A percentile compares a stretch with the other conserved stretches of the same genome.
These are phyloP conservation scores for Acanthamoeba lenticulata DNA, from an alignment of 208 protist species.

Conservation along the genomic window DNA sequence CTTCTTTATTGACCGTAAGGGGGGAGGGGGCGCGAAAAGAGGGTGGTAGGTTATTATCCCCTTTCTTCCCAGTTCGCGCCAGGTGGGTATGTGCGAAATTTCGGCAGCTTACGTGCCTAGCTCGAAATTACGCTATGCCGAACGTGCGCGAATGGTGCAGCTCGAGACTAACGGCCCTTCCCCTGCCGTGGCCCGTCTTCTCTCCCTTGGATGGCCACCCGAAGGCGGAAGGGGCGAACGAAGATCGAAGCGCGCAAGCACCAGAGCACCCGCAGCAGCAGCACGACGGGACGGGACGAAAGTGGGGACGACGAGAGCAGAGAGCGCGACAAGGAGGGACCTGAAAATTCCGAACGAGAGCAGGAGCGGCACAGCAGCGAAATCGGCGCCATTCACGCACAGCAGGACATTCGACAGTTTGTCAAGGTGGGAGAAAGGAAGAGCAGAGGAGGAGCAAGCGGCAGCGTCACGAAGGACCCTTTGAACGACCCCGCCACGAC, in stretches of 20 bases:
- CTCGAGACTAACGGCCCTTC: neutral
- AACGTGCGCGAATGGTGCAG: neutral
- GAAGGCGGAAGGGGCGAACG: conserved; percentile 14
- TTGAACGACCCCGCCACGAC: neutral
- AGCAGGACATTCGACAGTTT: conserved; percentile 30
- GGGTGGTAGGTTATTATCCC: neutral
- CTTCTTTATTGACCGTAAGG: neutral
- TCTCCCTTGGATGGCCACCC: neutral
- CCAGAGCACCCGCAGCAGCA: neutral
- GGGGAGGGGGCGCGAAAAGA: neutral
- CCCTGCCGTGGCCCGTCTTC: neutral
- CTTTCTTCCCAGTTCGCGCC: neutral
- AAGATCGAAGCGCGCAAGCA: conserved; percentile 19
- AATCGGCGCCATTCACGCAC: neutral
- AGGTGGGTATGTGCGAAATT: neutral
- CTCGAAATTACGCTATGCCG: neutral
- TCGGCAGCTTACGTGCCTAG: neutral
- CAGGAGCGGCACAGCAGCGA: neutral
- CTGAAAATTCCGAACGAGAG: neutral
- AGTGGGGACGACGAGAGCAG: neutral
- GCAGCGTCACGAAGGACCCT: neutral
- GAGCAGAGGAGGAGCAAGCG: neutral
- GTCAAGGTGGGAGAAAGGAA: neutral
- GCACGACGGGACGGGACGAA: neutral
- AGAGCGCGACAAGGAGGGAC: neutral